These are phyloP conservation scores for Poa pratensis DNA, from an alignment of 176 grass and related monocot genomes.

Conservation along the genomic window DNA sequence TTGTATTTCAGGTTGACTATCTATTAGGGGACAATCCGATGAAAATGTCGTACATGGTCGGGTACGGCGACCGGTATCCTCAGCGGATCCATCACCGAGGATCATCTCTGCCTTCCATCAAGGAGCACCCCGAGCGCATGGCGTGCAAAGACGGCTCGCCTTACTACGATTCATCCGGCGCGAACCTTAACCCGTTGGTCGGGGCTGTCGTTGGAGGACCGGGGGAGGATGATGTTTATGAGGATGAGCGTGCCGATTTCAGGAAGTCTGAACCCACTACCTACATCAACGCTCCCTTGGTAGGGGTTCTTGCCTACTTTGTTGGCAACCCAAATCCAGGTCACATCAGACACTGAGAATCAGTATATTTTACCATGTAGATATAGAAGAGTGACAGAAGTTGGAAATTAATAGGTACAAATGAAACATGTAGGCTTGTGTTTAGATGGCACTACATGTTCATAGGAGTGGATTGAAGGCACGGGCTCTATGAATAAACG, in stretches of 20 bases:
- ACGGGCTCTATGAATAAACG: neutral
- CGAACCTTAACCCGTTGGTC: conserved; percentile 76
- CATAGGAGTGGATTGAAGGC: conserved; percentile 29
- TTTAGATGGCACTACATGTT: conserved; percentile 20
- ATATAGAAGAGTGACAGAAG: conserved; percentile 25
- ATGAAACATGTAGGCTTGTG: conserved; percentile 30
- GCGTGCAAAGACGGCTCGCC: conserved; percentile 75
- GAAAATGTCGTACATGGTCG: conserved; percentile 97
- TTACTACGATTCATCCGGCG: conserved; percentile 59
- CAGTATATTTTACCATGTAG: neutral
- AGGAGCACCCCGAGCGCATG: conserved; percentile 61
- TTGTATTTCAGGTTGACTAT: conserved; percentile 66
- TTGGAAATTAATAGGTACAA: conserved; percentile 5
- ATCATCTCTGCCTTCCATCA: conserved; percentile 79
- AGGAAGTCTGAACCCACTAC: conserved; percentile 90
- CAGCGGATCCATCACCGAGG: conserved; percentile 87
- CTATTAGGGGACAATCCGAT: conserved; percentile 87
- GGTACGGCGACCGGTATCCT: conserved; percentile 74
- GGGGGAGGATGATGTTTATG: conserved; percentile 77
- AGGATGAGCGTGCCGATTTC: conserved; percentile 79
- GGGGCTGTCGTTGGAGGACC: conserved; percentile 89
- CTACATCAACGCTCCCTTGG: conserved; percentile 93
- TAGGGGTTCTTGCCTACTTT: conserved; percentile 83
- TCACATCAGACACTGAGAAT: conserved; percentile 29
- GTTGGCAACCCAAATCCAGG: conserved; percentile 56